Evolutionary conservation across 2,329 filamentous ascomycete species (phyloP).

Genomic region (Hypomyces perniciosus): DNA sequence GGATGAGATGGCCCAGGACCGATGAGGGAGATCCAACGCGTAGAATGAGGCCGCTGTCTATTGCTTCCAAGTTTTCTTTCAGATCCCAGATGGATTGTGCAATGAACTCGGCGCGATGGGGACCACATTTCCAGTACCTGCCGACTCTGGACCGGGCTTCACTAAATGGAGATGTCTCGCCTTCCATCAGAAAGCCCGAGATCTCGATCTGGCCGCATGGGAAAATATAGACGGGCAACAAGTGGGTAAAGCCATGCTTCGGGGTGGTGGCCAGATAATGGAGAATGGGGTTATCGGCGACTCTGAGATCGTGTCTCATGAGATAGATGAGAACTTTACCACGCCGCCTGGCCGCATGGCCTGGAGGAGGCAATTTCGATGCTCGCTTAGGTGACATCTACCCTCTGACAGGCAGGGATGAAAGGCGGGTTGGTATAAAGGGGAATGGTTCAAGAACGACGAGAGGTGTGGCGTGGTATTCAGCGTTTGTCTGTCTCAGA

Average conservation of each 20-base stretch:
- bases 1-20: conserved; percentile 52
- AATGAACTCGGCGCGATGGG: conserved; percentile 64
- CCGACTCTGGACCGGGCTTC: conserved; percentile 60
- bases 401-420: background rate
- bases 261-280: conserved; percentile 46
- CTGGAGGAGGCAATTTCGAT: background rate
- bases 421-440: background rate
- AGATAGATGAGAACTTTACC: conserved; percentile 61
- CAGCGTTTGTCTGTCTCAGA: too few species aligned
- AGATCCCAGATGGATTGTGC: conserved; percentile 68
- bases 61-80: conserved; percentile 52
- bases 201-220: conserved; percentile 66
- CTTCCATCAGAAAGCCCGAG: conserved; percentile 61
- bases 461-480: background rate
- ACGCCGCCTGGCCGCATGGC: conserved; percentile 24
- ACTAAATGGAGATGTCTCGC: conserved; percentile 57
- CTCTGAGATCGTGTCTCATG: conserved; percentile 65
- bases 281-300: conserved; percentile 69
- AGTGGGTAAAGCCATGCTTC: conserved; percentile 55
- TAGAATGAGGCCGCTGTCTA: conserved; percentile 57
- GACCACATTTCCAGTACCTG: conserved; percentile 67
- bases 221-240: conserved; percentile 67
- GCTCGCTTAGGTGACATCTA: background rate
- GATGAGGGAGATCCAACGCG: conserved; percentile 57
- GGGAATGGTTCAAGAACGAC: background rate